Base-by-base conservation (phyloP, 169 alveolate genomes). In the Neospora caninum region DNA sequence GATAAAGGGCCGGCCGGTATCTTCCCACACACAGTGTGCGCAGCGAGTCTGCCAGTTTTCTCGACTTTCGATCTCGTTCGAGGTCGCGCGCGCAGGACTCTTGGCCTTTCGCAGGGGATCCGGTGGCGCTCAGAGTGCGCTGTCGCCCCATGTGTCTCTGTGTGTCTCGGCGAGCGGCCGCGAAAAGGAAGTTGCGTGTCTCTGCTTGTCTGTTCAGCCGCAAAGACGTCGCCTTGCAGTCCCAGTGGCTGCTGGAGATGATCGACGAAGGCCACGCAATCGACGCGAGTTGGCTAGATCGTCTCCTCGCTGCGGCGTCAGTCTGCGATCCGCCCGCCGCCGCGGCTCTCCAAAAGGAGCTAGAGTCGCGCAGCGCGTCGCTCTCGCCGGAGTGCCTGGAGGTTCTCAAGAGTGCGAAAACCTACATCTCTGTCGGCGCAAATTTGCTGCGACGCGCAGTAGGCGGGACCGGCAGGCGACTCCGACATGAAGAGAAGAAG, bases 201-300 rank as follows among this genome's bases (percentile, higher is more conserved):
- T 36, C 25, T 73, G 84, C 43, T 13, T 31, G 16, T 18, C n/a
- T 2, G 31, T 4, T 18, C 84, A 73, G 84, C 84, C 42, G 84
- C 45, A 73, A 73, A 36, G 84, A 73, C 20, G 84, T 73, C 16
- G 49, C 84, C 9, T 43, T 73, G 84, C 84, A 73, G 84, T 73
- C 84, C 27, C 38, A 73, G 20, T 73, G 84, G 84, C 43, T 73
- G 84, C 84, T 73, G 38, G 49, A 73, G 84, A 31, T 73, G 49
- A 34, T 73, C 27, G 84, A 73, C 84, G 39, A 31, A 31, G 84
- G 84, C 39, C 42, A 34, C 25, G 84, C 42, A 6, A 36, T 73
- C 45, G 84, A 73, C 27, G 84, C 39, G 27, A 4, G 43, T 13
- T 73, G 84, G 84, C 84, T 73, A 10, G 84, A 73, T n/a, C 84